phyloP scores from a whole-genome alignment of 148 eudicot species.

The Chenopodium formosanum region DNA sequence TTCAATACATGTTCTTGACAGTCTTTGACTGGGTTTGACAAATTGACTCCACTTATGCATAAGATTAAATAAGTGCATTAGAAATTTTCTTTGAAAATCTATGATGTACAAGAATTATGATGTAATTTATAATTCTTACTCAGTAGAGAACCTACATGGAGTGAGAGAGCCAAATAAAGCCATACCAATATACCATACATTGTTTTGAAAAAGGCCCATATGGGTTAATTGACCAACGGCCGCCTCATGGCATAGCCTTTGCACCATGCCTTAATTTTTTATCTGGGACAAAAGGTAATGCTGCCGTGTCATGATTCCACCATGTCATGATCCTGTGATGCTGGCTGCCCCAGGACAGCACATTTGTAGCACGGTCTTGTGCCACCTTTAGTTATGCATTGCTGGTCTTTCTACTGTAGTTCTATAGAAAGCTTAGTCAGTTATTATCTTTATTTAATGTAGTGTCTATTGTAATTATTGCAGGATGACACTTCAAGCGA shows the following conservation, averaged over 20 bases:
- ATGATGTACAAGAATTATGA: too few relatives aligned
- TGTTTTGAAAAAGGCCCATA: too few relatives aligned
- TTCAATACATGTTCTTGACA: background rate
- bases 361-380: background rate
- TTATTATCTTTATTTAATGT: background rate
- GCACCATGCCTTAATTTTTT: background rate
- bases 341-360: background rate
- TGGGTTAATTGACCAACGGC: too few relatives aligned
- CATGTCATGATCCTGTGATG: background rate
- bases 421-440: background rate
- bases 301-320: background rate
- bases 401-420: background rate
- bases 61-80: background rate
- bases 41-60: too few relatives aligned
- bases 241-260: too few relatives aligned
- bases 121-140: too few relatives aligned
- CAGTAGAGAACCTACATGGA: background rate
- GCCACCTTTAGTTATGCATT: background rate
- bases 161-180: background rate
- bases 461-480: slow-evolving; percentile 16
- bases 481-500: slow-evolving; percentile 70
- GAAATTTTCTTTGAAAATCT: background rate
- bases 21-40: background rate
- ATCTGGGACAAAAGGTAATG: background rate
- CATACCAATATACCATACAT: background rate